Evolutionary conservation across 352 stramenopile genomes (phyloP), one percentile per base, ranked within the genome.

Genomic region (Pythium scleroteichum): DNA sequence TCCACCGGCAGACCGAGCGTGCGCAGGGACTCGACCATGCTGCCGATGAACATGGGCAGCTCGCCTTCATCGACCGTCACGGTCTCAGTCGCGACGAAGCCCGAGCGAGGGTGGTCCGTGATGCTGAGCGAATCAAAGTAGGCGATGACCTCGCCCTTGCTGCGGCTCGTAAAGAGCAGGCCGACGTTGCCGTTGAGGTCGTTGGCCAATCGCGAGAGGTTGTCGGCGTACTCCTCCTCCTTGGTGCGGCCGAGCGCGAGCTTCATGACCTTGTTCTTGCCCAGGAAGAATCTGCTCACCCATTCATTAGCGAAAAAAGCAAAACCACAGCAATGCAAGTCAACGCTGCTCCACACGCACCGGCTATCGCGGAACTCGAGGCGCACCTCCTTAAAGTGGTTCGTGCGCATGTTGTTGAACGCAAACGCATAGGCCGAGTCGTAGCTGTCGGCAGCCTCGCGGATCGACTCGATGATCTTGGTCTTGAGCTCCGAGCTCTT

Each of bases 201-300:
- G 19, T 95, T 89, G 26, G 90, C 82, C 40, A 99, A 76, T 55
- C 96, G 83, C 50, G 82, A 78, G 14, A 99, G 76, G 67, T 98
- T 97, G 58, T 99, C 92, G 6, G 88, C 86, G 73, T 99, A 99
- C 75, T 99, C 97, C 62, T 99, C 97, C 68, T 98, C 95, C 33
- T 90, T 85, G 14, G 82, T 90, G 51, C 89, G 85, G 27, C 97
- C 97, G 16, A 99, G 77, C 13, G 96, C 96, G 48, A 99, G 88
- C 76, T 99, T 97, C 76, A 99, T 94, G 39, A 99, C 83, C 79
- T 99, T 99, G 82, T 99, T 99, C 78, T 99, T 99, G 66, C 97
- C 97, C 52, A 99, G 70, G 68, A 99, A 98, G 74, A 99, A 98
- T 54, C 92, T 93, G 52, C 69, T 81, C n/a, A 58, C 66, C n/a